phyloP scores from a whole-genome alignment of 768 basidiomycete species.

The Tremella fuciformis region DNA sequence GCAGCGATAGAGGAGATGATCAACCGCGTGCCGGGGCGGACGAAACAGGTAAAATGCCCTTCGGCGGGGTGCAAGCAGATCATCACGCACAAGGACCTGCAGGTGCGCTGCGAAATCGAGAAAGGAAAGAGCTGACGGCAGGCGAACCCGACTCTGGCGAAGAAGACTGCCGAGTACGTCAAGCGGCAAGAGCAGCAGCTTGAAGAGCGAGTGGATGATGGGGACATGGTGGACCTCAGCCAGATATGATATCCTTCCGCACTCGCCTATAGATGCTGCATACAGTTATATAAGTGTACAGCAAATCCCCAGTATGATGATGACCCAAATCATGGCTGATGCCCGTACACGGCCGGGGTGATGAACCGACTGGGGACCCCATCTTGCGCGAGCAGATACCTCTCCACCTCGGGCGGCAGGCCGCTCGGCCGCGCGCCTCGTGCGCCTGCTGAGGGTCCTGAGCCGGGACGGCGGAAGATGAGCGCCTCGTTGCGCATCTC shows the following conservation, averaged over 20 bases:
- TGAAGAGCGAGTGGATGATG: slow-evolving; percentile 12
- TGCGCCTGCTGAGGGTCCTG: too few relatives aligned
- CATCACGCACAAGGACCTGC: slow-evolving; percentile 34
- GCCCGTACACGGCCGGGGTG: too few relatives aligned
- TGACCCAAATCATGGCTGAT: too few relatives aligned
- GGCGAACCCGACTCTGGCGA: slow-evolving; percentile 19
- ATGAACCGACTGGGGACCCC: too few relatives aligned
- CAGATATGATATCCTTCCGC: neutral
- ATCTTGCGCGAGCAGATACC: too few relatives aligned
- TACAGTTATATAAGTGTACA: too few relatives aligned
- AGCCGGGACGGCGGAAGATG: too few relatives aligned
- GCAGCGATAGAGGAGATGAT: slow-evolving; percentile 69
- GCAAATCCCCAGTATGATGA: too few relatives aligned
- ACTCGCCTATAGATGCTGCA: too few relatives aligned
- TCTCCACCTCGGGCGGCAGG: too few relatives aligned
- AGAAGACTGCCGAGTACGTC: slow-evolving; percentile 20
- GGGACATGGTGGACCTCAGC: neutral
- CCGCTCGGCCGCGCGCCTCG: too few relatives aligned
- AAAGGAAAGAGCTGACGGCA: slow-evolving; percentile 1
- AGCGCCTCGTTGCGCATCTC: too few relatives aligned
- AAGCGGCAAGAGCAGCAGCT: slow-evolving; percentile 9
- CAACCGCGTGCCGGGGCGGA: slow-evolving; percentile 10
- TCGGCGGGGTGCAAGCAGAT: slow-evolving; percentile 43
- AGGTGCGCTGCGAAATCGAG: slow-evolving; percentile 32
- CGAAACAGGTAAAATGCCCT: slow-evolving; percentile 41